phyloP scores from a whole-genome alignment of 768 basidiomycete genomes.

The Collybiopsis confluens region DNA sequence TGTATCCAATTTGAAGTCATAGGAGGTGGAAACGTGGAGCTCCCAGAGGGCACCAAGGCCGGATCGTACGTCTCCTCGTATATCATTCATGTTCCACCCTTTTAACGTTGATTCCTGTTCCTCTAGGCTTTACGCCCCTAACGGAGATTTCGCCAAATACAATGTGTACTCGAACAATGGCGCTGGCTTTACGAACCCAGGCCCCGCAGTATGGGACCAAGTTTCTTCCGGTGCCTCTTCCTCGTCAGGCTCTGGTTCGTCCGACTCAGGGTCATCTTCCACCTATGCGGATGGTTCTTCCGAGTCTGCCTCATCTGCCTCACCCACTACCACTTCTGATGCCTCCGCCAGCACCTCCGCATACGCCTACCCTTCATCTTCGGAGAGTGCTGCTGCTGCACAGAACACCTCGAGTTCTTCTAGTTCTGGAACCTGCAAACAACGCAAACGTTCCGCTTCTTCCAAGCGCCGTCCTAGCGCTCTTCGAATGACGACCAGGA shows the following conservation, averaged over 20 bases:
- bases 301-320: background rate
- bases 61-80: slow-evolving; percentile 1
- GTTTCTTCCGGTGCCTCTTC: background rate
- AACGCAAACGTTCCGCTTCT: too few relatives aligned
- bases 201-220: slow-evolving; percentile 5
- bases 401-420: background rate
- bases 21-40: slow-evolving; percentile 1
- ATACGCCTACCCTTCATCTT: background rate
- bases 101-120: background rate
- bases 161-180: slow-evolving; percentile 7
- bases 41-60: slow-evolving; percentile 6
- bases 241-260: background rate
- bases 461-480: too few relatives aligned
- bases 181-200: background rate
- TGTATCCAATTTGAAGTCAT: slow-evolving; percentile 10
- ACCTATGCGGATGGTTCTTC: background rate
- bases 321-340: background rate
- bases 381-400: background rate
- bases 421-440: too few relatives aligned
- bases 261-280: background rate
- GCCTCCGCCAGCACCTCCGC: background rate
- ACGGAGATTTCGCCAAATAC: slow-evolving; percentile 8
- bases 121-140: slow-evolving; percentile 5
- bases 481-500: too few relatives aligned
- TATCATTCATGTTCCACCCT: background rate